phyloP scores from a whole-genome alignment of 2,329 filamentous ascomycete species.

The Byssochlamys sp. region DNA sequence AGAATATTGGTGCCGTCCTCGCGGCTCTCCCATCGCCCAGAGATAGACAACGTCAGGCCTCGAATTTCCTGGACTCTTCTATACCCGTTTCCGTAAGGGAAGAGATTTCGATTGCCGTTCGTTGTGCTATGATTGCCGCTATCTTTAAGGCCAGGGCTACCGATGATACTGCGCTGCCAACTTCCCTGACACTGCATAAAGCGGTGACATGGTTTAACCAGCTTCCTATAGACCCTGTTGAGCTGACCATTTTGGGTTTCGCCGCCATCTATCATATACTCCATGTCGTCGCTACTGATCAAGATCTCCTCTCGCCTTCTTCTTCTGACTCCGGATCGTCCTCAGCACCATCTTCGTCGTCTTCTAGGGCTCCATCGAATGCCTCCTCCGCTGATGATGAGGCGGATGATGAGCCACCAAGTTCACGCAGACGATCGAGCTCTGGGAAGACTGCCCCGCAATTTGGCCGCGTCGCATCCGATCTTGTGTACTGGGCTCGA shows the following conservation, averaged over 20 bases:
- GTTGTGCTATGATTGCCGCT: constrained; percentile 50
- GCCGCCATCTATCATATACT: constrained; percentile 33
- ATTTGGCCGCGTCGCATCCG: constrained; percentile 28
- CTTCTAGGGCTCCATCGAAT: constrained; percentile 6
- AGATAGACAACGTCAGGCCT: constrained; percentile 21
- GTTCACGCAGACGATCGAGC: constrained; percentile 7
- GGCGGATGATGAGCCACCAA: constrained; percentile 6
- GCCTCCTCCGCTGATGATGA: constrained; percentile 20
- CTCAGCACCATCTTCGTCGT: constrained; percentile 13
- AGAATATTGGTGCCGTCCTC: constrained; percentile 45
- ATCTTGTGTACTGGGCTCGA: constrained; percentile 36
- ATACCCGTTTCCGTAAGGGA: constrained; percentile 40
- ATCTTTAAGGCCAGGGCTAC: constrained; percentile 35
- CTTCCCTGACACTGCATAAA: constrained; percentile 30
- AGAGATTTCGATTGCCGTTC: constrained; percentile 49
- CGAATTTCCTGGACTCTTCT: constrained; percentile 45
- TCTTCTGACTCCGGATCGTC: constrained; percentile 24
- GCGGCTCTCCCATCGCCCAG: constrained; percentile 41
- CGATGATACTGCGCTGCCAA: constrained; percentile 22
- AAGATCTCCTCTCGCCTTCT: constrained; percentile 23
- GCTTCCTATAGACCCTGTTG: constrained; percentile 33
- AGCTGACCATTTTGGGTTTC: constrained; percentile 34
- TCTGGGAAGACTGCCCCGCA: constrained; percentile 21
- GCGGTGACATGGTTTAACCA: constrained; percentile 35
- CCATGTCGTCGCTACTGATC: constrained; percentile 31